A percentile compares a stretch with the other conserved stretches of the same genome.
phyloP scores from a whole-genome alignment of 2,329 filamentous ascomycete species.

The Penicillium sp. region DNA sequence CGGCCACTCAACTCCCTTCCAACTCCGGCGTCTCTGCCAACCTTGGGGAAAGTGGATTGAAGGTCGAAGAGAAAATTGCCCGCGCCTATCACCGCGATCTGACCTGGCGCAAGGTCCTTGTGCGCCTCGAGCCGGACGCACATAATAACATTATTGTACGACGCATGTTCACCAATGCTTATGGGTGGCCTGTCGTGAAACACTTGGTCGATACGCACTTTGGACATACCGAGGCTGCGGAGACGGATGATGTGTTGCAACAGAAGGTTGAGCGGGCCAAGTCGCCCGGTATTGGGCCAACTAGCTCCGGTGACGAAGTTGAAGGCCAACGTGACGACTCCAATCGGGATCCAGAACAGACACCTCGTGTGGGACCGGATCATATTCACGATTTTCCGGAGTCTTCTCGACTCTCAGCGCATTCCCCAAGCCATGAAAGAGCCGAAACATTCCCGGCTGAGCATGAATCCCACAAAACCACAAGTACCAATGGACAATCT shows the following conservation, averaged over 20 bases:
- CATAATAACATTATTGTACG: constrained; percentile 98
- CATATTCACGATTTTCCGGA: neutral
- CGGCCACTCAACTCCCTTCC: constrained; percentile 11
- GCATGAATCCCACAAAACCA: constrained; percentile 9
- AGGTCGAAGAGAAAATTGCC: constrained; percentile 96
- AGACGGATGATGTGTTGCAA: constrained; percentile 67
- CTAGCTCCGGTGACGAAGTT: constrained; percentile 66
- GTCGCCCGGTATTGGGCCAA: constrained; percentile 56
- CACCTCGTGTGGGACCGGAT: neutral
- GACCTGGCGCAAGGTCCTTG: constrained; percentile 94
- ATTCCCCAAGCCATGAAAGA: neutral
- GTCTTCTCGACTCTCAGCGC: neutral
- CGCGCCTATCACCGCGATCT: constrained; percentile 89
- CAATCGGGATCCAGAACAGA: constrained; percentile 30
- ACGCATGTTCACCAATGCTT: constrained; percentile 94
- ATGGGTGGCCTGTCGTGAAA: constrained; percentile 95
- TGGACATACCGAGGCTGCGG: constrained; percentile 67
- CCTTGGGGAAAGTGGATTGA: constrained; percentile 57
- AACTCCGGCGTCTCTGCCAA: constrained; percentile 12
- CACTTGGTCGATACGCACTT: constrained; percentile 96
- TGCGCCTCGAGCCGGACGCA: constrained; percentile 91
- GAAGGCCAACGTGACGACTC: constrained; percentile 35
- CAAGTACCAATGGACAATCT: constrained; percentile 9
- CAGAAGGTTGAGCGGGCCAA: constrained; percentile 68
- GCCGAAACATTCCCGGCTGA: constrained; percentile 6